Evolutionary conservation across 352 stramenopile genomes (phyloP), one percentile per base, ranked within the genome.

Genomic region (Chrysophaeum taylorii): DNA sequence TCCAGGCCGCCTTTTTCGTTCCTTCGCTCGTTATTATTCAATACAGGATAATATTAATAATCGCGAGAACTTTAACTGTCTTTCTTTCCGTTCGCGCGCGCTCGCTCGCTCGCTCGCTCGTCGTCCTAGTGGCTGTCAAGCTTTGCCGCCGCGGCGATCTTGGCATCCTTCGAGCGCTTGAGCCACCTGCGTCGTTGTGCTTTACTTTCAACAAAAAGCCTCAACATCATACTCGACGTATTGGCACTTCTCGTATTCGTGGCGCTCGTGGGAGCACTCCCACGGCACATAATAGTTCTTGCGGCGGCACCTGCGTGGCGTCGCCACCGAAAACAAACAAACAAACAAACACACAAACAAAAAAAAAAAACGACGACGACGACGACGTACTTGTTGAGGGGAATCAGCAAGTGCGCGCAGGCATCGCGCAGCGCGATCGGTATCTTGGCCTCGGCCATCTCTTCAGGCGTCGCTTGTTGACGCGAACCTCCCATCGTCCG

Each of bases 181-280:
- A 53, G 31, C 29, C 70, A 48, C 76, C n/a, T n/a, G n/a, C n/a
- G n/a, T n/a, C n/a, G n/a, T n/a, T n/a, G n/a, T n/a, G n/a, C n/a
- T n/a, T n/a, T n/a, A n/a, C n/a, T n/a, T n/a, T n/a, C n/a, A n/a
- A n/a, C n/a, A n/a, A n/a, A n/a, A n/a, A n/a, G n/a, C n/a, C n/a
- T n/a, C n/a, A n/a, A n/a, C n/a, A n/a, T n/a, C n/a, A n/a, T n/a
- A 89, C 84, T 96, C 89, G 73, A 92, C 87, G 80, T 98, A 97
- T 85, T 97, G 85, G 82, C 94, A 98, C 81, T 97, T 96, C 81
- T 98, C 94, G 81, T 98, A 98, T 36, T 89, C 94, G 82, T 98
- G 94, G 78, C 92, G 89, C 79, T 97, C 80, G 78, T 98, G 91
- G 77, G 89, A 84, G 81, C 94, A 98, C 79, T 97, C 90, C 82